Conservation (phyloP, 306 rosid species). For the Cucumis melo region DNA sequence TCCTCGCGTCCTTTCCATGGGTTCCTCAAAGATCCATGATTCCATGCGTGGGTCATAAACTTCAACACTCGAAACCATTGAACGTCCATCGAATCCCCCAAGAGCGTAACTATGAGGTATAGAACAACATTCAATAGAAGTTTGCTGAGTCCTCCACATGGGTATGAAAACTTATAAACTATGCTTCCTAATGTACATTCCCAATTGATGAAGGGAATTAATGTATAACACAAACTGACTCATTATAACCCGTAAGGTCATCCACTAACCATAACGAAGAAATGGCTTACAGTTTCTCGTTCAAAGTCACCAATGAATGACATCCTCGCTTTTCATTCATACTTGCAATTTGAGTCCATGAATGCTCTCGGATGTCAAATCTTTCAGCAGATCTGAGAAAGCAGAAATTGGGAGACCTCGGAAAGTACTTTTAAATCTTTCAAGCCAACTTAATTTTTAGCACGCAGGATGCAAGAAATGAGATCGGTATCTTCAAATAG, state of each 20-base stretch:
- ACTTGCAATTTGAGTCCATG: conserved; percentile 43
- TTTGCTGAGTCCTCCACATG: not conserved
- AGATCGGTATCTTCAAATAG: not conserved
- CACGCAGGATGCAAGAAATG: not conserved
- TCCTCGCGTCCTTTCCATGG: conserved; percentile 28
- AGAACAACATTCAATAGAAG: not conserved
- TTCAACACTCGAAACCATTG: conserved; percentile 35
- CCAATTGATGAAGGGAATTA: not conserved
- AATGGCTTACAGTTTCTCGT: conserved; percentile 46
- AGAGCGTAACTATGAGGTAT: conserved; percentile 33
- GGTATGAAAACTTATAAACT: not conserved
- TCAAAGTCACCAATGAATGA: conserved; percentile 42
- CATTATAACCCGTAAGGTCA: not conserved
- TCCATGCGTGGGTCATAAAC: conserved; percentile 41
- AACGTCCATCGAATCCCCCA: conserved; percentile 51
- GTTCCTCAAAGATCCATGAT: conserved; percentile 33
- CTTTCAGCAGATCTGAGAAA: conserved; percentile 58
- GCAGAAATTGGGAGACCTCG: conserved; percentile 1
- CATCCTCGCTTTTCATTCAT: conserved; percentile 35
- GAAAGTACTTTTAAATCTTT: not conserved
- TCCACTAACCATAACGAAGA: not conserved
- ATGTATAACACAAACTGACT: not conserved
- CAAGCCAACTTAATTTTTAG: not conserved
- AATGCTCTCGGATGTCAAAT: conserved; percentile 77
- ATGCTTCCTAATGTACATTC: not conserved